These are phyloP conservation scores for Lentinula sp. DNA, from an alignment of 768 basidiomycete species.

Conservation along the genomic window DNA sequence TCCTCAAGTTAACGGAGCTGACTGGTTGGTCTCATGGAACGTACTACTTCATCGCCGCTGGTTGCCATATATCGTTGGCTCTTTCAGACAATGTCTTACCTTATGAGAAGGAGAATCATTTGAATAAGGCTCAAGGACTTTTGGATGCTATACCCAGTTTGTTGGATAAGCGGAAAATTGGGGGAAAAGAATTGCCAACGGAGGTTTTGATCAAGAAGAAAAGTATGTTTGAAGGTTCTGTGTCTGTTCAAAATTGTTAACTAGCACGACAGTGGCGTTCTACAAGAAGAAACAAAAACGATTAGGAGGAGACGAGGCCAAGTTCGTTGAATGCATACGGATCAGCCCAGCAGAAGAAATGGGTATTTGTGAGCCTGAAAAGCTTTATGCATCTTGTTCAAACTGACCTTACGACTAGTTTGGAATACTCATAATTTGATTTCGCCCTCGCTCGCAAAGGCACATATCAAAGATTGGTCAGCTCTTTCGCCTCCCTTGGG, in stretches of 20 bases:
- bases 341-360: slow-evolving; percentile 75
- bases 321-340: slow-evolving; percentile 49
- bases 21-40: slow-evolving; percentile 81
- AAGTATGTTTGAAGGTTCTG: slow-evolving; percentile 31
- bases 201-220: slow-evolving; percentile 78
- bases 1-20: slow-evolving; percentile 55
- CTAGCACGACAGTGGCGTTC: slow-evolving; percentile 49
- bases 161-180: slow-evolving; percentile 54
- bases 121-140: slow-evolving; percentile 51
- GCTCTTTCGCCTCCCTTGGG: slow-evolving; percentile 40
- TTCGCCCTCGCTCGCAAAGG: slow-evolving; percentile 43
- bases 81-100: background rate
- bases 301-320: slow-evolving; percentile 43
- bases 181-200: slow-evolving; percentile 66
- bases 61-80: slow-evolving; percentile 16
- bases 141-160: slow-evolving; percentile 55
- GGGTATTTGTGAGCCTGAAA: slow-evolving; percentile 50
- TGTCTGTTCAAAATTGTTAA: background rate
- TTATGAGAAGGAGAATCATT: slow-evolving; percentile 22
- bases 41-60: slow-evolving; percentile 74
- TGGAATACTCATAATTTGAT: slow-evolving; percentile 77
- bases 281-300: slow-evolving; percentile 64
- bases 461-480: slow-evolving; percentile 52
- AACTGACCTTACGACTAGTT: slow-evolving; percentile 31
- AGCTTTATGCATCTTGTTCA: background rate